phyloP scores from a whole-genome alignment of 306 rosid species.

The Parietaria judaica region DNA sequence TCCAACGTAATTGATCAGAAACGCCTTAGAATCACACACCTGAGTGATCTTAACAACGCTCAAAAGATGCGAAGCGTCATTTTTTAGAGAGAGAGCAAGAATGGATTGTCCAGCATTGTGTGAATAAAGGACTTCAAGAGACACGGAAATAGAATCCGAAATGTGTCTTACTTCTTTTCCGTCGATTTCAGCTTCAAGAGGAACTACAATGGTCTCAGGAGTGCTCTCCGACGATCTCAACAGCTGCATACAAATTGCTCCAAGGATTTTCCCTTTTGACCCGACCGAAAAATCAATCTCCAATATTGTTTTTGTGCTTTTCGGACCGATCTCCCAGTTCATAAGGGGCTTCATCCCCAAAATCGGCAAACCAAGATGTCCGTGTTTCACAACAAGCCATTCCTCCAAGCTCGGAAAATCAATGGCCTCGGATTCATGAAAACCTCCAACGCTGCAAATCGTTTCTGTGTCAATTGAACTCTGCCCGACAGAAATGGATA shows the following conservation, averaged over 20 bases:
- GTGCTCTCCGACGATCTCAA: conserved; percentile 56
- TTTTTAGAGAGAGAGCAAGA: conserved; percentile 53
- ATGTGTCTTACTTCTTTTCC: conserved; percentile 23
- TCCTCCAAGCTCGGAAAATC: conserved; percentile 47
- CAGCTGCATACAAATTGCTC: conserved; percentile 75
- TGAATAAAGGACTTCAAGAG: conserved; percentile 46
- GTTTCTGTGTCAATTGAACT: conserved; percentile 53
- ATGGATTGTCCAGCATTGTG: conserved; percentile 37
- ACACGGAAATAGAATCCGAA: conserved; percentile 43
- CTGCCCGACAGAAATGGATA: conserved; percentile 59
- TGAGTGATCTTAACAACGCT: conserved; percentile 49
- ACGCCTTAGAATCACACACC: conserved; percentile 40
- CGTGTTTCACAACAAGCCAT: conserved; percentile 48
- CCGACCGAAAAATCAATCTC: conserved; percentile 61
- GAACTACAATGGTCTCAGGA: conserved; percentile 63
- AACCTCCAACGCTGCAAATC: conserved; percentile 47
- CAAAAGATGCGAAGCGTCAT: conserved; percentile 41
- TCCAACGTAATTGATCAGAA: conserved; percentile 50
- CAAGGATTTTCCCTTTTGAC: conserved; percentile 54
- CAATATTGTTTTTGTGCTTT: conserved; percentile 48
- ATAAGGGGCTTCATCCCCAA: conserved; percentile 60
- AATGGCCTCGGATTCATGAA: conserved; percentile 35
- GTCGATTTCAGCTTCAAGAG: conserved; percentile 66
- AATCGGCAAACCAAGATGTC: conserved; percentile 47
- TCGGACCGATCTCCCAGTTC: conserved; percentile 83